Evolutionary conservation across 2,329 filamentous ascomycete genomes (phyloP).

Genomic region (Magnaporthiopsis poae): DNA sequence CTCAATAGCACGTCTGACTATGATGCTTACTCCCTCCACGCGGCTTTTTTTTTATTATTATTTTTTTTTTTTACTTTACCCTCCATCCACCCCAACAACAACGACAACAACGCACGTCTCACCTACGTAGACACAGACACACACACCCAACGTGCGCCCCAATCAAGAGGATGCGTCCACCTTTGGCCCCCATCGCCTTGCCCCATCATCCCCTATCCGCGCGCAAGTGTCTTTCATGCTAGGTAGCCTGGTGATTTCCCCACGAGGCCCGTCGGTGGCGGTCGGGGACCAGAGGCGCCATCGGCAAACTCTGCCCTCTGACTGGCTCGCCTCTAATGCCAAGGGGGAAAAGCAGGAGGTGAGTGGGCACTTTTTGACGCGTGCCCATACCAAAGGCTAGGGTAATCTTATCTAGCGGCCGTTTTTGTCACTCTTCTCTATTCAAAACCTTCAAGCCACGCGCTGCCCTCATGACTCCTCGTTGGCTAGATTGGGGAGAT

Average conservation of each 20-base stretch:
- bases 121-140: not conserved
- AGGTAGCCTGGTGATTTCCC: not conserved
- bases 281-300: not conserved
- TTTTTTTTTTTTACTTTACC: not conserved
- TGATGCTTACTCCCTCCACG: not conserved
- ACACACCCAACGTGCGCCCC: not conserved
- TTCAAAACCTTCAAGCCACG: not conserved
- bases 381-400: not conserved
- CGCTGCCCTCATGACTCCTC: not conserved
- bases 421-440: not conserved
- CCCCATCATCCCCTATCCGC: not conserved
- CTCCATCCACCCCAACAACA: too few relatives aligned
- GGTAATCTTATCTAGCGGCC: not conserved
- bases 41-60: too few relatives aligned
- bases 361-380: not conserved
- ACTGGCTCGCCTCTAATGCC: not conserved
- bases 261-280: not conserved
- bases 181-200: too few relatives aligned
- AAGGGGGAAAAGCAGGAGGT: not conserved
- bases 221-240: not conserved
- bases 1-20: not conserved
- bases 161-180: not conserved
- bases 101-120: not conserved
- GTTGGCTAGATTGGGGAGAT: not conserved
- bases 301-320: not conserved